A percentile compares a stretch with the other conserved stretches of the same genome.
Evolutionary conservation across 148 eudicot genomes (phyloP).

Genomic region (Rhododendron vialii): DNA sequence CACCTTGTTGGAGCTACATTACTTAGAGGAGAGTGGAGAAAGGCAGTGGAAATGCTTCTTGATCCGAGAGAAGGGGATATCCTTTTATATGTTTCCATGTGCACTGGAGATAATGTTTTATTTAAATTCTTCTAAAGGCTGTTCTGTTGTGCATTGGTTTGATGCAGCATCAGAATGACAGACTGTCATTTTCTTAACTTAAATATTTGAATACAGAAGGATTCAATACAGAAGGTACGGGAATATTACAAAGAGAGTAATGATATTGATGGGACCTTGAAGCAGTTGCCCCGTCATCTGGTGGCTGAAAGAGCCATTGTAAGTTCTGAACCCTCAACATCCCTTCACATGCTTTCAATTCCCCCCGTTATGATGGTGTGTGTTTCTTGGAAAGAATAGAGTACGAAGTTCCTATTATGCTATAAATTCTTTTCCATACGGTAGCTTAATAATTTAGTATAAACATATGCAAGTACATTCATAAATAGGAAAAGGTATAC

Average conservation of each 20-base stretch:
- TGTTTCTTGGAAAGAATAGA: not conserved
- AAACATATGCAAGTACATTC: not conserved
- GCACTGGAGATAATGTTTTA: constrained; percentile 4
- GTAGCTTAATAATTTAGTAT: not conserved
- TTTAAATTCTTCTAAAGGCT: constrained; percentile 1
- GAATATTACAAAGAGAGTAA: constrained; percentile 79
- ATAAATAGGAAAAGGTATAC: not conserved
- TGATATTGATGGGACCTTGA: constrained; percentile 79
- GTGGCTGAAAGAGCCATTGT: constrained; percentile 95
- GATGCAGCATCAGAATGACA: constrained; percentile 4
- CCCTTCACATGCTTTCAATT: not conserved
- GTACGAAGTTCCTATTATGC: not conserved
- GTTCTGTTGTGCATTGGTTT: constrained; percentile 6
- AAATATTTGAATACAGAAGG: constrained; percentile 60
- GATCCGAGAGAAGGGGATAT: constrained; percentile 99
- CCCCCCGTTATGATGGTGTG: not conserved
- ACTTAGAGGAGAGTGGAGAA: constrained; percentile 87
- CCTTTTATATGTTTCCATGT: constrained; percentile 36
- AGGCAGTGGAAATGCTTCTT: constrained; percentile 73
- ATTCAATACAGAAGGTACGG: constrained; percentile 55
- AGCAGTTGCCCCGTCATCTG: constrained; percentile 72
- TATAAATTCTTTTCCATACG: not conserved
- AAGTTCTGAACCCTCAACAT: constrained; percentile 28
- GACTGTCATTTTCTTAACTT: constrained; percentile 39
- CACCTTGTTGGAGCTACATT: constrained; percentile 88